Evolutionary conservation across 371 early-diverging fungal genomes (phyloP).

Genomic region (Mortierella sp.): DNA sequence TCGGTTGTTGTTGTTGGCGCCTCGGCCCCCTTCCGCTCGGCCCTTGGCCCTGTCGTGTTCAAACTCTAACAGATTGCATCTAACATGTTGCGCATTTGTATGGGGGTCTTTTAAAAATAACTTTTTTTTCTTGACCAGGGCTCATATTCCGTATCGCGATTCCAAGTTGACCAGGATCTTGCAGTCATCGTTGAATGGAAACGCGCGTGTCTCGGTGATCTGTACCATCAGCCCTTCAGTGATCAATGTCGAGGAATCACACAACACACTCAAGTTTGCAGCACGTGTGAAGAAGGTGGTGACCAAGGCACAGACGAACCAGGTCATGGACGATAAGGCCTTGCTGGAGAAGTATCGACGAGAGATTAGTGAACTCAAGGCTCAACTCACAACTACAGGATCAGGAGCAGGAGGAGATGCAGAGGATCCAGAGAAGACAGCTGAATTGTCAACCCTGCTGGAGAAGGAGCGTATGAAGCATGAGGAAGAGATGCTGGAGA

Average conservation of each 20-base stretch:
- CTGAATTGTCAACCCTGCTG: constrained; percentile 46
- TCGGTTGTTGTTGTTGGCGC: too few relatives aligned
- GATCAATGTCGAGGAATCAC: constrained; percentile 75
- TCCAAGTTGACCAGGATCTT: constrained; percentile 91
- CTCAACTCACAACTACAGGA: constrained; percentile 66
- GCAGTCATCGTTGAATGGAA: constrained; percentile 84
- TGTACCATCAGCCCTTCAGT: constrained; percentile 79
- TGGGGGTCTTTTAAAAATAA: not conserved
- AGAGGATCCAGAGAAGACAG: constrained; percentile 13
- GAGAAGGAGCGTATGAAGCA: constrained; percentile 61
- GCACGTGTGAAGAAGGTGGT: constrained; percentile 79
- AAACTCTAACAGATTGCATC: too few relatives aligned
- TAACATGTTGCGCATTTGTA: too few relatives aligned
- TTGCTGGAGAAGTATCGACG: constrained; percentile 83
- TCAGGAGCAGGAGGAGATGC: constrained; percentile 8
- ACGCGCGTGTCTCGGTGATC: constrained; percentile 82
- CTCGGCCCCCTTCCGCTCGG: too few relatives aligned
- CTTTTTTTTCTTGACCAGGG: constrained; percentile 25
- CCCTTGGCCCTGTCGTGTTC: too few relatives aligned
- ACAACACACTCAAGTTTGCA: constrained; percentile 91
- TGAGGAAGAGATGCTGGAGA: constrained; percentile 81
- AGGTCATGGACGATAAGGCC: constrained; percentile 86
- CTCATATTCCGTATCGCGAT: constrained; percentile 90
- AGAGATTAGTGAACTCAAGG: constrained; percentile 87
- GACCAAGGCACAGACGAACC: constrained; percentile 73